Conservation (phyloP, 768 basidiomycete species). For the Lactifluus piperatus region DNA sequence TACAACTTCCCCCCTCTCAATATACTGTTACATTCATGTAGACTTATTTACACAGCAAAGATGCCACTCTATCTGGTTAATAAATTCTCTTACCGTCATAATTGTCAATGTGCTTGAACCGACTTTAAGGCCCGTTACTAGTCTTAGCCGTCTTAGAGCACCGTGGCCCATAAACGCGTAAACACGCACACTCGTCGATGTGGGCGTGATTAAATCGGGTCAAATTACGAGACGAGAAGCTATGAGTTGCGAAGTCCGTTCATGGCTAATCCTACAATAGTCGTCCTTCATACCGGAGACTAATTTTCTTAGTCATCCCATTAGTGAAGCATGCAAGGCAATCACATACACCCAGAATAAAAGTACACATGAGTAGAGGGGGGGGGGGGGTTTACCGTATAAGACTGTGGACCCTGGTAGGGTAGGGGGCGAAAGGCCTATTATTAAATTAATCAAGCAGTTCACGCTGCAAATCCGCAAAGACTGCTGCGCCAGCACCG, state of each 20-base stretch:
- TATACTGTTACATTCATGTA: constrained; percentile 4
- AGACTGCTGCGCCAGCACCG: constrained; percentile 71
- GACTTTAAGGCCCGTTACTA: not conserved
- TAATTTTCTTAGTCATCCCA: not conserved
- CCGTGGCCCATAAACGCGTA: not conserved
- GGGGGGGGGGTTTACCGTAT: constrained; percentile 11
- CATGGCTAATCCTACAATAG: not conserved
- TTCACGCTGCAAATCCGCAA: constrained; percentile 71
- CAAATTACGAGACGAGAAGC: not conserved
- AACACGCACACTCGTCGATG: not conserved
- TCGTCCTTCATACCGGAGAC: not conserved
- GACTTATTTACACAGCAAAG: not conserved
- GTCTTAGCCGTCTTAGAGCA: not conserved
- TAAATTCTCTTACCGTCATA: not conserved
- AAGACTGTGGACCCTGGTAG: not conserved
- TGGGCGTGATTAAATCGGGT: not conserved
- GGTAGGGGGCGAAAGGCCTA: not conserved
- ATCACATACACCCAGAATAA: not conserved
- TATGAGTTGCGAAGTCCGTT: not conserved
- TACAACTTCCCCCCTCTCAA: not conserved
- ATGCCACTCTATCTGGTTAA: not conserved
- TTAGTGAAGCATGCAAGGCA: not conserved
- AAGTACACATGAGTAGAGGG: constrained; percentile 12
- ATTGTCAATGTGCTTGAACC: not conserved
- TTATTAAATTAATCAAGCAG: constrained; percentile 32